Percentiles rank a stretch among this genome's conserved stretches.
These are phyloP conservation scores for Raffaelea albimanens DNA, from an alignment of 2,329 filamentous ascomycete species.

Conservation along the genomic window DNA sequence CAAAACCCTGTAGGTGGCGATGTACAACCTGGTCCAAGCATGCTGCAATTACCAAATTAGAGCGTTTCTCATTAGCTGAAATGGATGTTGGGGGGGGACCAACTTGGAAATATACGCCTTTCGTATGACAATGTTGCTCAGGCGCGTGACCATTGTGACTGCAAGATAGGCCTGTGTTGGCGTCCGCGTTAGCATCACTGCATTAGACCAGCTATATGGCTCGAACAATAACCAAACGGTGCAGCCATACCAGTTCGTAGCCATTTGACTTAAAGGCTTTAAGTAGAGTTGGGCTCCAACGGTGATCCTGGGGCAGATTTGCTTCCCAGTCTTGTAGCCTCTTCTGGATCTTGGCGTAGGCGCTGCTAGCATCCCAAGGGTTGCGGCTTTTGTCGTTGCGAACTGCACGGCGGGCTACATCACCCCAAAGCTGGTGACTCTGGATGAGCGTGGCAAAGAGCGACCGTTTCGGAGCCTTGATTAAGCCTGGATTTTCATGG, in stretches of 20 bases:
- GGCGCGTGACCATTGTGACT: constrained; percentile 43
- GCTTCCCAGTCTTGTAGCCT: constrained; percentile 39
- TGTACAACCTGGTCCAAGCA: constrained; percentile 27
- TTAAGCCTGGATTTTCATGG: constrained; percentile 32
- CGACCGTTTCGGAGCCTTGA: constrained; percentile 34
- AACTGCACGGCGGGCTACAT: constrained; percentile 38
- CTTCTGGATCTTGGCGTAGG: constrained; percentile 33
- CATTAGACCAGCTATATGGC: too few relatives aligned
- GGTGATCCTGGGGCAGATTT: constrained; percentile 35
- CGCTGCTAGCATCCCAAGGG: constrained; percentile 38
- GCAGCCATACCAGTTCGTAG: constrained; percentile 34
- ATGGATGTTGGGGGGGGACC: constrained; percentile 19
- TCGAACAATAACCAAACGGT: background rate
- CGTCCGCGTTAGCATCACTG: background rate
- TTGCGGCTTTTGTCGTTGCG: constrained; percentile 30
- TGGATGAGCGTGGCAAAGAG: constrained; percentile 48
- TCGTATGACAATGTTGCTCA: constrained; percentile 47
- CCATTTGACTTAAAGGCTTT: constrained; percentile 36
- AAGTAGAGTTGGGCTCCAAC: constrained; percentile 33
- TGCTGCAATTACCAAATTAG: too few relatives aligned
- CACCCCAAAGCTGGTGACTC: constrained; percentile 44
- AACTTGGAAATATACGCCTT: constrained; percentile 52
- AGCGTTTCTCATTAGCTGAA: too few relatives aligned
- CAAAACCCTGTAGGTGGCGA: constrained; percentile 25
- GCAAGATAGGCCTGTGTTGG: constrained; percentile 38